A percentile compares a stretch with the other conserved stretches of the same genome.
Conservation (phyloP, 495 filamentous ascomycete species). For the Bacidia gigantensis region DNA sequence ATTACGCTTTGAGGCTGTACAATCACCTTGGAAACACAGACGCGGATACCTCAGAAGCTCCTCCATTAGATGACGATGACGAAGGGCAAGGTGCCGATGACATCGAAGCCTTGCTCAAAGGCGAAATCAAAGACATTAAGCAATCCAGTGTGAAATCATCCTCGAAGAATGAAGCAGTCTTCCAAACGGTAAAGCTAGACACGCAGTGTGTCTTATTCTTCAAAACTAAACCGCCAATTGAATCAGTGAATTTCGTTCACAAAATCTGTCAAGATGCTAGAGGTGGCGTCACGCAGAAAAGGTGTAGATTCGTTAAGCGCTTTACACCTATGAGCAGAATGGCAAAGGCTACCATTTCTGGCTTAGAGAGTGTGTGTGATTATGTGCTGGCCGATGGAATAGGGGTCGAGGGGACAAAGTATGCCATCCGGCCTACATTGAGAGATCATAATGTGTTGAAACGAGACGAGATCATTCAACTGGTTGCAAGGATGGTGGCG, state of each 20-base stretch:
- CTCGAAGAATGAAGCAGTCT: constrained; percentile 32
- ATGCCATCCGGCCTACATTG: constrained; percentile 75
- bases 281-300: constrained; percentile 36
- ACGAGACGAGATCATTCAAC: constrained; percentile 63
- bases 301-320: constrained; percentile 62
- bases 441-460: constrained; percentile 66
- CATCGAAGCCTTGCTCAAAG: constrained; percentile 71
- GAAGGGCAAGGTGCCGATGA: constrained; percentile 38
- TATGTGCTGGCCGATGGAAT: constrained; percentile 42
- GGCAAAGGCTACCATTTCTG: constrained; percentile 65
- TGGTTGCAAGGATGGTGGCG: constrained; percentile 41
- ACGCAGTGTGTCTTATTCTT: constrained; percentile 60
- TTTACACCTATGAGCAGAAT: constrained; percentile 67
- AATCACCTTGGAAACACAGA: neutral
- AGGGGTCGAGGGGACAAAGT: constrained; percentile 37
- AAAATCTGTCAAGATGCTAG: constrained; percentile 56
- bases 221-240: constrained; percentile 51
- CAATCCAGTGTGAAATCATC: constrained; percentile 18
- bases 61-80: constrained; percentile 10
- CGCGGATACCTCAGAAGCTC: neutral
- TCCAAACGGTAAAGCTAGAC: constrained; percentile 54
- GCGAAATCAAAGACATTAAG: constrained; percentile 57
- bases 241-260: constrained; percentile 68
- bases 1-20: constrained; percentile 25
- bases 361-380: constrained; percentile 55